phyloP scores from a whole-genome alignment of 2,329 filamentous ascomycete genomes.

The Samsoniella hepiali region DNA sequence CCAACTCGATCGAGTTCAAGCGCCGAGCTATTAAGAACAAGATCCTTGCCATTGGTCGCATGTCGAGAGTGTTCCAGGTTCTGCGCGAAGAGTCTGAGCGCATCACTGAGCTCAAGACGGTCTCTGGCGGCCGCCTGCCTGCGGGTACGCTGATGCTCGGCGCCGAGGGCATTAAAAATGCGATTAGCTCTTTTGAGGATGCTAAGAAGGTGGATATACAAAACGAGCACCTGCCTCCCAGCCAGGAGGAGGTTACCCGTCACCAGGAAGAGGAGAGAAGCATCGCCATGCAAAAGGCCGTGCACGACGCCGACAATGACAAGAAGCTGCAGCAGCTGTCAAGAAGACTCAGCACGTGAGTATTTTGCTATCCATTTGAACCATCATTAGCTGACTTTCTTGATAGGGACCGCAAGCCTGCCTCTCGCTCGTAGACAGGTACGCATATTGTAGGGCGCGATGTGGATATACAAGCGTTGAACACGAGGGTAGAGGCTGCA shows the following conservation, averaged over 20 bases:
- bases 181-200: constrained; percentile 95
- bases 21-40: constrained; percentile 99
- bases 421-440: not conserved
- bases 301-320: constrained; percentile 88
- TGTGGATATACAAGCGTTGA: not conserved
- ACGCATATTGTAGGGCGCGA: not conserved
- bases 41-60: constrained; percentile 92
- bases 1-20: constrained; percentile 89
- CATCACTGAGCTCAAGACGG: constrained; percentile 96
- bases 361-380: constrained; percentile 21
- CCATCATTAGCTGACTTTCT: not conserved
- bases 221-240: constrained; percentile 91
- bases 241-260: constrained; percentile 83
- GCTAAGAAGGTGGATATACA: constrained; percentile 94
- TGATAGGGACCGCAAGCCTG: constrained; percentile 12
- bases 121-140: constrained; percentile 84
- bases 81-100: constrained; percentile 94
- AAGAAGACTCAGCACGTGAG: constrained; percentile 94
- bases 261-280: constrained; percentile 78
- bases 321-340: constrained; percentile 81
- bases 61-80: constrained; percentile 98
- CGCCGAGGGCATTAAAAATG: constrained; percentile 97
- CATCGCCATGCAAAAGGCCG: constrained; percentile 81
- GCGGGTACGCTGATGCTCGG: constrained; percentile 97
- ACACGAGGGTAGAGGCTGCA: not conserved